These are phyloP conservation scores for Sanghuangporus weigelae DNA, from an alignment of 1,284 basidiomycete genomes.

Conservation along the genomic window DNA sequence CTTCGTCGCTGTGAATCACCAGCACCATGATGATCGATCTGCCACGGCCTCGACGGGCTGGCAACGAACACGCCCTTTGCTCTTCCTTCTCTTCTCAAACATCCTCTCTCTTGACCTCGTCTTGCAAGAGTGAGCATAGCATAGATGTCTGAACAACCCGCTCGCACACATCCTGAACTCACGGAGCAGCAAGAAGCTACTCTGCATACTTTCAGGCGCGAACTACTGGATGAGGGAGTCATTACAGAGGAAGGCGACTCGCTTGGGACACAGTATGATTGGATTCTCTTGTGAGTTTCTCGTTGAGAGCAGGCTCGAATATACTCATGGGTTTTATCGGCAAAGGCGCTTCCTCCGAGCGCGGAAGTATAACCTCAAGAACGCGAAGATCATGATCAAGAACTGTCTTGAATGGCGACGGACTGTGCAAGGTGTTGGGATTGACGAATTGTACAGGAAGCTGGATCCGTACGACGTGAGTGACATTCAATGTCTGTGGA, in stretches of 20 bases:
- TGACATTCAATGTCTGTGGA: conserved; percentile 16
- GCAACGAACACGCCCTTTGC: background rate
- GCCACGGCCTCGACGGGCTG: background rate
- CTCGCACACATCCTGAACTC: conserved; percentile 4
- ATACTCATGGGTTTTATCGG: background rate
- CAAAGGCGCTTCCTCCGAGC: conserved; percentile 64
- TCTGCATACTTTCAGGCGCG: conserved; percentile 6
- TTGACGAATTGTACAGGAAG: conserved; percentile 49
- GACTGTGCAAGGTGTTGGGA: conserved; percentile 49
- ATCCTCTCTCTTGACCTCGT: background rate
- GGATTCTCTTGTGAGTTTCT: conserved; percentile 13
- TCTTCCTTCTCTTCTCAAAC: background rate
- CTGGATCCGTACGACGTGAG: conserved; percentile 61
- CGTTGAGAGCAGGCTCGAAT: background rate
- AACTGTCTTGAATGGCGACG: conserved; percentile 57
- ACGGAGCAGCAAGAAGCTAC: conserved; percentile 11
- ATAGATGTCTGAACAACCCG: background rate
- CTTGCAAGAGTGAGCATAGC: background rate
- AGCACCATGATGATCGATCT: background rate
- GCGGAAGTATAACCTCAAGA: conserved; percentile 49
- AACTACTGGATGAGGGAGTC: conserved; percentile 13
- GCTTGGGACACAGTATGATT: conserved; percentile 17
- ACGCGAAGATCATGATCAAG: conserved; percentile 52
- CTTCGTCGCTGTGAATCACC: background rate
- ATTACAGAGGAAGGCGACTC: conserved; percentile 17